Evolutionary conservation across 1,139 yeast genomes (phyloP), one percentile per base, ranked within the genome.

Genomic region (Groenewaldozyma auringiensis): DNA sequence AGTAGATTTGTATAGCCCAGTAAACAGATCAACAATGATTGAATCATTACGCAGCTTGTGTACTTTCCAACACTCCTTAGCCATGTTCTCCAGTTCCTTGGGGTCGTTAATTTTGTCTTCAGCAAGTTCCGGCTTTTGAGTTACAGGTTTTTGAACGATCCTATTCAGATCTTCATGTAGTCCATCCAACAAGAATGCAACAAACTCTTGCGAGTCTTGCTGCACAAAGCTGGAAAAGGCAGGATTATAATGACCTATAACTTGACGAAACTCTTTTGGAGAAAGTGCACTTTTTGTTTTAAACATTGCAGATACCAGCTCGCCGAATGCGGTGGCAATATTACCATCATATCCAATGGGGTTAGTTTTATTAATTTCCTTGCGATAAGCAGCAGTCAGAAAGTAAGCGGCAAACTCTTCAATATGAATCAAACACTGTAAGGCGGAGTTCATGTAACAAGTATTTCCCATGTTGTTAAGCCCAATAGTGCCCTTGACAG

Each of bases 381-480:
- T 65, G 53, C 73, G 71, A 60, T 71, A 84, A n/a, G 76, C 70
- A 45, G 49, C 54, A 37, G 59, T 53, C 32, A 65, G 45, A 58
- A 92, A 92, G 62, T 87, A 92, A 41, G 79, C 73, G 16, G 82
- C 78, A 37, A 92, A 66, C 61, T 88, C 96, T 0, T 95, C 95
- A 11, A 89, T 75, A 60, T 92, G 98, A 0, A 80, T 74, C 43
- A 92, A 67, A 60, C 97, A 92, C 62, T 92, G 98, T 46, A 92
- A 68, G 0, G 97, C 96, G 14, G 96, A 86, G 64, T 92, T 92
- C 97, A 92, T 92, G 62, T 88, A 92, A 62, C 98, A 92, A 0
- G 96, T 84, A 60, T 92, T 92, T 4, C 98, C 98, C 53, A 92
- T 68, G 60, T 92, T 92, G 40, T 74, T 72, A 43, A 92, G 68